These are phyloP conservation scores for Silene conica DNA, from an alignment of 148 eudicot genomes.

Conservation along the genomic window DNA sequence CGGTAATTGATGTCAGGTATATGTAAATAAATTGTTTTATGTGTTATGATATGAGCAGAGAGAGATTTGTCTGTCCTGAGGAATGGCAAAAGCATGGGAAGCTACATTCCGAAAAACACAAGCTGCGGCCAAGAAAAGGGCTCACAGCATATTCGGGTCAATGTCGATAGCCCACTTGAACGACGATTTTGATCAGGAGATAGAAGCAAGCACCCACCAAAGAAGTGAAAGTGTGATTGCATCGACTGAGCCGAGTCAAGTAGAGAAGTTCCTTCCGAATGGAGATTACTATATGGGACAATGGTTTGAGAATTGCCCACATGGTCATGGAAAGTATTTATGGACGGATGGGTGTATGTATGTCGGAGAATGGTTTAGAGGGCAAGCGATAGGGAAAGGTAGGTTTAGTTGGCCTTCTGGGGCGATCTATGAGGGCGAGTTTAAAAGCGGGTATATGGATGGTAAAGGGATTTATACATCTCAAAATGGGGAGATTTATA, in stretches of 20 bases:
- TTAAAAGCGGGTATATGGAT: slow-evolving; percentile 88
- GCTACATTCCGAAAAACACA: slow-evolving; percentile 90
- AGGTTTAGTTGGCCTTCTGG: slow-evolving; percentile 90
- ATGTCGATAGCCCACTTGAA: slow-evolving; percentile 49
- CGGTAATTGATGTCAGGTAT: too few species aligned
- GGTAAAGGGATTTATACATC: slow-evolving; percentile 74
- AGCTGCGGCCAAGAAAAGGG: slow-evolving; percentile 79
- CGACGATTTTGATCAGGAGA: slow-evolving; percentile 30
- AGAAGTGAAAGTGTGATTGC: slow-evolving; percentile 1
- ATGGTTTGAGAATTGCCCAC: slow-evolving; percentile 80
- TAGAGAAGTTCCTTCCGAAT: slow-evolving; percentile 69
- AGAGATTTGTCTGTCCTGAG: slow-evolving; percentile 20
- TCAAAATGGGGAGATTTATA: slow-evolving; percentile 49
- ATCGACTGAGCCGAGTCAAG: slow-evolving; percentile 19
- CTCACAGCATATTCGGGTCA: slow-evolving; percentile 82
- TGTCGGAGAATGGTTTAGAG: slow-evolving; percentile 80
- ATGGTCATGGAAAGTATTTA: slow-evolving; percentile 71
- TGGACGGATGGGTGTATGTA: slow-evolving; percentile 93
- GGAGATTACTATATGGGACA: slow-evolving; percentile 86
- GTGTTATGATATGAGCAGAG: too few species aligned
- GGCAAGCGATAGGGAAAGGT: slow-evolving; percentile 84
- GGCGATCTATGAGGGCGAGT: slow-evolving; percentile 80
- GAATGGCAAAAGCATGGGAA: slow-evolving; percentile 91
- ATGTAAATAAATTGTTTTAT: too few species aligned
- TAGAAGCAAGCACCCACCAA: slow-evolving; percentile 12